Conservation (phyloP, 208 protist genomes). For the Porcisia hertigi region DNA sequence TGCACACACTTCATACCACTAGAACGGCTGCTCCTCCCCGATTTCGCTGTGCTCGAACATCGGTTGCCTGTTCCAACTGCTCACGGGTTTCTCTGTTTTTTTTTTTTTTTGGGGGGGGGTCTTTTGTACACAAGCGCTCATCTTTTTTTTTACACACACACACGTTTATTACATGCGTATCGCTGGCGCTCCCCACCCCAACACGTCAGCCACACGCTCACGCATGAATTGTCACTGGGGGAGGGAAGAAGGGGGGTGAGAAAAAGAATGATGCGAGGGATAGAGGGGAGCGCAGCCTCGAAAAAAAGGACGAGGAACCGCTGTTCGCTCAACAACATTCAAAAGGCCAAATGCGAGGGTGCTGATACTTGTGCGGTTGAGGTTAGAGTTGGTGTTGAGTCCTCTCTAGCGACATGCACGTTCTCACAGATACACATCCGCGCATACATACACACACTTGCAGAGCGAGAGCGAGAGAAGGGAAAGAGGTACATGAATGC, state of each 20-base stretch:
- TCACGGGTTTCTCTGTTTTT: not conserved
- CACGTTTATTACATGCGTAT: not conserved
- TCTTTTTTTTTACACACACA: not conserved
- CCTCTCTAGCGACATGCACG: not conserved
- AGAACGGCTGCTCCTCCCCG: not conserved
- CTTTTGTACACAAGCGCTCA: not conserved
- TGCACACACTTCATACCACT: not conserved
- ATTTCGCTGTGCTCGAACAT: not conserved
- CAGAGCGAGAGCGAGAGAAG: constrained; percentile 1
- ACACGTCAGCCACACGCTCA: not conserved
- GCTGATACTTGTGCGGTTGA: not conserved
- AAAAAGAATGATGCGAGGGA: not conserved
- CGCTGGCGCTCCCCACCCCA: not conserved
- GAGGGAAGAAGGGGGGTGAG: not conserved
- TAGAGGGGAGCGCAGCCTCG: not conserved
- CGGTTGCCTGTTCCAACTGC: not conserved
- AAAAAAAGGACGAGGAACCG: not conserved
- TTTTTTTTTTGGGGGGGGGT: not conserved
- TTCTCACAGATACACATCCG: not conserved
- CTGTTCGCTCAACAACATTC: not conserved
- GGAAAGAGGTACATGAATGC: not conserved
- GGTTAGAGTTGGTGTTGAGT: not conserved
- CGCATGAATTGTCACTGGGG: not conserved
- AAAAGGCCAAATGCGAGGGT: not conserved
- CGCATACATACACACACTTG: not conserved